Conservation (phyloP, 805 yeast genomes). For the Hanseniaspora singularis region DNA sequence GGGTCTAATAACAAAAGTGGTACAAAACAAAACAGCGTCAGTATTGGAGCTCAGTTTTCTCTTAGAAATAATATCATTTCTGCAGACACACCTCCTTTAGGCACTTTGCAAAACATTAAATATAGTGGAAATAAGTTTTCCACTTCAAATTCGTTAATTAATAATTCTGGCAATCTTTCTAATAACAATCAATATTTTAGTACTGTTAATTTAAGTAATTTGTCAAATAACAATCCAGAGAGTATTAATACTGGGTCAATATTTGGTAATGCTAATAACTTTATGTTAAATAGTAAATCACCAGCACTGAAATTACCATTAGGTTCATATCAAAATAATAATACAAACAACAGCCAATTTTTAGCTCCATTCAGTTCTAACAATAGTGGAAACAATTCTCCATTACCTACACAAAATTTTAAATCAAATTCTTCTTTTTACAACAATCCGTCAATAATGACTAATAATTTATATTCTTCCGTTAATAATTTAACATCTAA, state of each 20-base stretch:
- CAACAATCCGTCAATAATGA: constrained; percentile 11
- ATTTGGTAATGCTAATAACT: neutral
- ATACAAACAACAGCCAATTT: neutral
- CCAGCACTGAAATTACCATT: neutral
- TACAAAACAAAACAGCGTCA: constrained; percentile 14
- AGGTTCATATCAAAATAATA: neutral
- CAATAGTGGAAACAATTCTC: constrained; percentile 1
- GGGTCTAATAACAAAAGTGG: constrained; percentile 17
- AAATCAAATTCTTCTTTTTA: constrained; percentile 9
- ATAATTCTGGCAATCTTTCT: neutral
- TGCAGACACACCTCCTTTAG: constrained; percentile 15
- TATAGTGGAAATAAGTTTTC: no score
- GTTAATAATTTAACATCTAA: neutral
- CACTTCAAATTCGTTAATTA: no score
- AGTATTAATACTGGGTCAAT: neutral
- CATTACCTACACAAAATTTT: neutral
- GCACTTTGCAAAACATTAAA: constrained; percentile 10
- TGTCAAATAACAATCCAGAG: neutral
- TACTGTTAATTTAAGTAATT: neutral
- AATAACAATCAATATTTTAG: neutral
- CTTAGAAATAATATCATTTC: constrained; percentile 5
- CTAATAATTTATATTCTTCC: constrained; percentile 5
- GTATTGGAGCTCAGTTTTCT: neutral
- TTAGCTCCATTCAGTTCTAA: neutral
- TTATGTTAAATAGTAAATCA: neutral